Conservation (phyloP, 768 basidiomycete genomes). For the Pleurotus tuber-regium region DNA sequence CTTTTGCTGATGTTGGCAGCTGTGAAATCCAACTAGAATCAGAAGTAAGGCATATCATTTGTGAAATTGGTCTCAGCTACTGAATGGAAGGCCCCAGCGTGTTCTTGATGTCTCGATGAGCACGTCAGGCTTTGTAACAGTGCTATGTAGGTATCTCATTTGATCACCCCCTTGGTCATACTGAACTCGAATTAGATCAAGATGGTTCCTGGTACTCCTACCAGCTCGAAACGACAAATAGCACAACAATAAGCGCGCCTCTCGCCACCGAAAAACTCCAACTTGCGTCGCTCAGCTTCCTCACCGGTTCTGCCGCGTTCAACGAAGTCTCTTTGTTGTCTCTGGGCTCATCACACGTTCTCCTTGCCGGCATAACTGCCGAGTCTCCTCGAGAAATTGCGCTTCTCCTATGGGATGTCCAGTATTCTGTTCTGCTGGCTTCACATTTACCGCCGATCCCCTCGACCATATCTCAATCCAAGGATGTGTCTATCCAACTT, state of each 20-base stretch:
- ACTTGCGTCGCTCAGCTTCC: slow-evolving; percentile 21
- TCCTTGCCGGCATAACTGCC: slow-evolving; percentile 45
- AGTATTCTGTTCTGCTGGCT: slow-evolving; percentile 63
- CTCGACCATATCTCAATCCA: slow-evolving; percentile 30
- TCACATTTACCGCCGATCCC: slow-evolving; percentile 51
- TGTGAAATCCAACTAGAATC: slow-evolving; percentile 26
- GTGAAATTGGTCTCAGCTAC: slow-evolving; percentile 8
- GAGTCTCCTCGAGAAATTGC: slow-evolving; percentile 36
- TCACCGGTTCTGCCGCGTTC: slow-evolving; percentile 4
- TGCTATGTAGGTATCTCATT: slow-evolving; percentile 43
- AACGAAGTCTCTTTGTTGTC: slow-evolving; percentile 39
- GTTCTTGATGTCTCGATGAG: slow-evolving; percentile 42
- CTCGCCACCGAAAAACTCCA: slow-evolving; percentile 25
- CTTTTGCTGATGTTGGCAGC: slow-evolving; percentile 27
- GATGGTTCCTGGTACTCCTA: slow-evolving; percentile 43
- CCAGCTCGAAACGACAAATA: slow-evolving; percentile 25
- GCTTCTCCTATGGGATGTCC: slow-evolving; percentile 67
- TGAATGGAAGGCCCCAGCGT: no score
- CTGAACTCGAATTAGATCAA: slow-evolving; percentile 29
- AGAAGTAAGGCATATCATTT: slow-evolving; percentile 23
- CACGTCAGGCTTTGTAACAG: slow-evolving; percentile 43
- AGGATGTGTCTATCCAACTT: slow-evolving; percentile 26
- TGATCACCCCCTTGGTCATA: neutral
- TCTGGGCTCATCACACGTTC: slow-evolving; percentile 54
- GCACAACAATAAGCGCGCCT: slow-evolving; percentile 22